Percentiles rank a stretch among this genome's conserved stretches.
Evolutionary conservation across 495 filamentous ascomycete species (phyloP).

Genomic region (Xylaria curta): DNA sequence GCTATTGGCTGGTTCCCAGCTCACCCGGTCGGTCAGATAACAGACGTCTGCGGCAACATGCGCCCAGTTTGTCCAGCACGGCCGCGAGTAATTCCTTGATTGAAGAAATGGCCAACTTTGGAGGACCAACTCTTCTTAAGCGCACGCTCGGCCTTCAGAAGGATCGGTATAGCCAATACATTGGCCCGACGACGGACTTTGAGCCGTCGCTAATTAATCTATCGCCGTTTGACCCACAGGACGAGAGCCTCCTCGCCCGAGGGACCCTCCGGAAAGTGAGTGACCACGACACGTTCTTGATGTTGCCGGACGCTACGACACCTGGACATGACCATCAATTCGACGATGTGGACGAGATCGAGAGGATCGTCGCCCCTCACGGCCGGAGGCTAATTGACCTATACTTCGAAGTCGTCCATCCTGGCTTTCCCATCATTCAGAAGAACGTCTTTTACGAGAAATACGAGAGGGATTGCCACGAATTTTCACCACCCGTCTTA

Average conservation of each 20-base stretch:
- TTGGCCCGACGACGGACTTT: conserved; percentile 74
- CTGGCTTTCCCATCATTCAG: conserved; percentile 87
- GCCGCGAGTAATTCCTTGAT: conserved; percentile 59
- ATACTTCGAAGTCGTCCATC: conserved; percentile 88
- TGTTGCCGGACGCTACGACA: conserved; percentile 70
- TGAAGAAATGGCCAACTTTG: conserved; percentile 68
- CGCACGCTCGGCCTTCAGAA: conserved; percentile 69
- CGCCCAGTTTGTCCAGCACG: conserved; percentile 61
- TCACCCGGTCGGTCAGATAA: conserved; percentile 61
- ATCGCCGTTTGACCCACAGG: conserved; percentile 71
- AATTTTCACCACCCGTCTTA: conserved; percentile 82
- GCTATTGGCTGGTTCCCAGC: conserved; percentile 53
- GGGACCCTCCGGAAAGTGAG: conserved; percentile 80
- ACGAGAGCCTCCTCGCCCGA: conserved; percentile 71
- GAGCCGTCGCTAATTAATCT: conserved; percentile 76
- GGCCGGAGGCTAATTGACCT: conserved; percentile 81
- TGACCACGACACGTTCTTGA: conserved; percentile 82
- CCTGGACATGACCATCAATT: conserved; percentile 65
- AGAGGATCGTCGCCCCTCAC: conserved; percentile 81
- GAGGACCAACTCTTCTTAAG: conserved; percentile 64
- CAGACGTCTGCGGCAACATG: conserved; percentile 57
- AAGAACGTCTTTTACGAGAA: conserved; percentile 87
- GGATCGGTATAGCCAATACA: conserved; percentile 67
- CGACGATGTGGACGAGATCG: conserved; percentile 78
- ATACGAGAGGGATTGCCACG: conserved; percentile 74